Evolutionary conservation across 2,329 filamentous ascomycete genomes (phyloP).

Genomic region (Bipolaris bicolor): DNA sequence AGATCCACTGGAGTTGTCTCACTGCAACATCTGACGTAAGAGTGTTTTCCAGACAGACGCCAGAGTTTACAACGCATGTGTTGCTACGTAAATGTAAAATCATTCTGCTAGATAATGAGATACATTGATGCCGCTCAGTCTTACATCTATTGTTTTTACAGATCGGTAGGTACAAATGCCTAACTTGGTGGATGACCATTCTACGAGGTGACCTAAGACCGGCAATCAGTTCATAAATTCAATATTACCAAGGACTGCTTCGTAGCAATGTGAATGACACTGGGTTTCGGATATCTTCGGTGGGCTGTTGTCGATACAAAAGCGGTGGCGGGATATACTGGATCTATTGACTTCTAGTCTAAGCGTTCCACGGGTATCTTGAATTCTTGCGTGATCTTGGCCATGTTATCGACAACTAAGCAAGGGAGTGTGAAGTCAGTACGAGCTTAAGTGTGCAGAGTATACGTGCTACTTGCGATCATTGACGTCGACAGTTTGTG

Average conservation of each 20-base stretch:
- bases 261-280: no score
- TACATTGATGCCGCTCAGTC: neutral
- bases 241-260: no score
- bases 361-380: conserved; percentile 45
- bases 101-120: neutral
- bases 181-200: neutral
- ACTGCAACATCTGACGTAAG: neutral
- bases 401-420: conserved; percentile 38
- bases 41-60: neutral
- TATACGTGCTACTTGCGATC: conserved; percentile 19
- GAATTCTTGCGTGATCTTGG: conserved; percentile 41
- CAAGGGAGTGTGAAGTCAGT: neutral
- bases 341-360: conserved; percentile 26
- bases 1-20: neutral
- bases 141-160: neutral
- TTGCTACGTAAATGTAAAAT: neutral
- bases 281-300: neutral
- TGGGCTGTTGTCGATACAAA: neutral
- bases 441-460: neutral
- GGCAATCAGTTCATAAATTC: neutral
- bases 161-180: neutral
- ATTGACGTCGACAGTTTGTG: conserved; percentile 32
- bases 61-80: neutral
- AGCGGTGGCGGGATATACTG: neutral
- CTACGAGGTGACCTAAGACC: neutral